Conservation (phyloP, 2,329 filamentous ascomycete genomes). For the Alternaria triticimaculans region DNA sequence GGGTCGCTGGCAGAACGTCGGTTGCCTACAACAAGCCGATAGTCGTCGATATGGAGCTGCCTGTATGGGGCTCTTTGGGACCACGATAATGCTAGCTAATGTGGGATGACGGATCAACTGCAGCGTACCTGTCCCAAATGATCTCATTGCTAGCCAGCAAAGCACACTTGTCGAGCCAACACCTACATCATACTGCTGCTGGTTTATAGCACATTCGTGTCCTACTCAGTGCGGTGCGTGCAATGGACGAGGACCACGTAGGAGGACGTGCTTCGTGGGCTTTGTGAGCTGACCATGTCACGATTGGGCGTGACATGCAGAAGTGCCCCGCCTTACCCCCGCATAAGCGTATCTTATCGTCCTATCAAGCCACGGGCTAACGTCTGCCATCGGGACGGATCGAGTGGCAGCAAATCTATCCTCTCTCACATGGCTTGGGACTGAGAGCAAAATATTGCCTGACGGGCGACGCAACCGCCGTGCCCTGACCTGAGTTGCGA, state of each 20-base stretch:
- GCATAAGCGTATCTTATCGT: conserved; percentile 35
- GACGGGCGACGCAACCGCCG: conserved; percentile 37
- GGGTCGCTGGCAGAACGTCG: conserved; percentile 58
- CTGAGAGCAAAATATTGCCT: conserved; percentile 27
- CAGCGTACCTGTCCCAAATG: conserved; percentile 24
- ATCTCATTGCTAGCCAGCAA: conserved; percentile 27
- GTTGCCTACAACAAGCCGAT: conserved; percentile 79
- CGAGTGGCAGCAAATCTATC: conserved; percentile 25
- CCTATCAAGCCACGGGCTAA: conserved; percentile 35
- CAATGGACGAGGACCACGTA: conserved; percentile 36
- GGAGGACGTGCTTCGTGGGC: conserved; percentile 17
- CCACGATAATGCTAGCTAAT: conserved; percentile 15
- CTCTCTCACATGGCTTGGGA: conserved; percentile 14
- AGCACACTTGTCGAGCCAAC: not conserved
- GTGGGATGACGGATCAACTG: conserved; percentile 19
- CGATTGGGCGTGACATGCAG: conserved; percentile 16
- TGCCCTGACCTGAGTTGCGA: conserved; percentile 15
- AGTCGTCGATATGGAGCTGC: conserved; percentile 80
- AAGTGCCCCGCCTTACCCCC: conserved; percentile 36
- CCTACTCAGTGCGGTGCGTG: not conserved
- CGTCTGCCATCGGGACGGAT: conserved; percentile 42
- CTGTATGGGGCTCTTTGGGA: conserved; percentile 56
- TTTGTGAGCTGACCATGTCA: conserved; percentile 4
- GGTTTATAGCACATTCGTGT: conserved; percentile 7
- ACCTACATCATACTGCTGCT: not conserved